Evolutionary conservation across 768 basidiomycete genomes (phyloP), one percentile per base, ranked within the genome.

Genomic region (Sistotremastrum suecicum): DNA sequence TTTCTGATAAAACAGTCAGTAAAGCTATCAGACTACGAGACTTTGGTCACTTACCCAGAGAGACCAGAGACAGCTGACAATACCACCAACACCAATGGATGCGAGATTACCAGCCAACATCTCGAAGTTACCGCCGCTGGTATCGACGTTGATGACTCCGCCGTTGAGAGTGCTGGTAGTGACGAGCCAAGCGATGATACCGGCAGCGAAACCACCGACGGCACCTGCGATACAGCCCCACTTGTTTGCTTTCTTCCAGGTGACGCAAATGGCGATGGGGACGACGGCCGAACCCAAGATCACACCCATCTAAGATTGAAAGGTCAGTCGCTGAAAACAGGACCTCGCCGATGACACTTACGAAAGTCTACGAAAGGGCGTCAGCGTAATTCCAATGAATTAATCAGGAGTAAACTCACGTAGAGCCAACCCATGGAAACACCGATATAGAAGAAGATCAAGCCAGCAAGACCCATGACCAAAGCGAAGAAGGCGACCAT

Each of bases 351-450:
- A 58, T n/a, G 28, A 51, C 46, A 7, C 61, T 56, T 54, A 56
- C 56, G 61, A 87, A 86, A 5, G 80, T 83, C 83, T 85, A 47
- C 12, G 10, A 45, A 7, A 20, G 30, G 46, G 36, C 31, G 9
- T 31, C 4, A 41, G 42, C 20, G 5, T 32, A n/a, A 7, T 8
- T 37, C 6, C 41, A 32, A 39, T 42, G 42, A 44, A 35, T 7
- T 40, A 30, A 33, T n/a, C 4, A 30, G 37, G n/a, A n/a, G 28
- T 34, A 39, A 28, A 69, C 80, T 42, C 52, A 86, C 82, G 53
- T 91, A 91, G 46, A 92, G 78, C 86, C 88, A 92, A 20, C 89
- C 89, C 83, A 92, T 83, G 29, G 83, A 86, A 30, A 92, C 79
- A 5, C 89, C 89, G 51, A 91, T 88, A 59, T 83, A 90, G 63